Evolutionary conservation across 2,329 filamentous ascomycete genomes (phyloP), one percentile per base, ranked within the genome.

Genomic region (Cercospora janseana): DNA sequence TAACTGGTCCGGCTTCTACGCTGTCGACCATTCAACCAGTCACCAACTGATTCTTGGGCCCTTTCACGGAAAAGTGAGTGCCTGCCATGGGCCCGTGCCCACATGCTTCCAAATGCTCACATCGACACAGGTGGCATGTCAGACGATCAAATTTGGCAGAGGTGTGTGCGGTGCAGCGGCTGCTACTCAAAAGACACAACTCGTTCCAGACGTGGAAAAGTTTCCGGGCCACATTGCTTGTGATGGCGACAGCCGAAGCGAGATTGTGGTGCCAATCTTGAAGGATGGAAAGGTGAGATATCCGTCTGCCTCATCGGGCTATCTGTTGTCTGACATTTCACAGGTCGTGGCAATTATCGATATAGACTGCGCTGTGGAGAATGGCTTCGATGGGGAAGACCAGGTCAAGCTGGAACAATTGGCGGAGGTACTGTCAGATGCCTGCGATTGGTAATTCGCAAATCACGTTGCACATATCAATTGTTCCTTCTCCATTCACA

Each of bases 1-100:
- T 16, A 92, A 93, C 69, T 93, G 88, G 88, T 82, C 86, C 37
- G 86, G 87, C 18, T 92, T 90, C 73, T 90, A 90, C 72, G 81
- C 84, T 10, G 70, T 84, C 34, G 81, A 88, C 64, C 72, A 75
- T 4, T 49, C 54, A 6, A 57, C 63, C 9, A 52, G 66, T 1
- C 54, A 65, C 3, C 80, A 82, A 61, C 78, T 92, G 37, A 85
- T 91, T 58, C 80, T 92, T 1, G 87, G 86, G 0, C 87, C 87
- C 0, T 92, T 92, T 69, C 85, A 89, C 59, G 87, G 87, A 56
- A 87, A 89, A 63, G 76, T 65, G 18, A 32, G 38, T 10, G 20
- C 7, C 23, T 31, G 26, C 13, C 27, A 24, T 31, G 2, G 16
- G 12, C n/a, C 16, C 20, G 13, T 34, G 15, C 15, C 8, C 13